Conservation (phyloP, 495 filamentous ascomycete genomes). For the Pyronema omphalodes region DNA sequence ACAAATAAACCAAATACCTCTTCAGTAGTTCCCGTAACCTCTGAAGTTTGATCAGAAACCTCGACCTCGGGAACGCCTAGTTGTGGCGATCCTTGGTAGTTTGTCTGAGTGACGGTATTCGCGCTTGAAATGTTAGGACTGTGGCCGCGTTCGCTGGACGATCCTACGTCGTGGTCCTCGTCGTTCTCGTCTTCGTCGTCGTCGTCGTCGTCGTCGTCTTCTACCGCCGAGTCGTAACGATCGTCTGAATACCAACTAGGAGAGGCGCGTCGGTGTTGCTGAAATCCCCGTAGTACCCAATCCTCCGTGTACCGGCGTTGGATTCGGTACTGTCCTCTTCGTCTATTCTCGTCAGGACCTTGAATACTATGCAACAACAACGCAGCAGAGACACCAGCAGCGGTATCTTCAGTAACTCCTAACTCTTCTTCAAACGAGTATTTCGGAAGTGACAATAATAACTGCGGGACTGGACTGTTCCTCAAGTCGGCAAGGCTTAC, state of each 20-base stretch:
- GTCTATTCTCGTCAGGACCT: conserved; percentile 7
- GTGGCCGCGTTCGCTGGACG: background rate
- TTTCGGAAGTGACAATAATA: conserved; percentile 6
- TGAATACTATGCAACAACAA: conserved; percentile 1
- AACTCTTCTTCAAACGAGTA: conserved; percentile 6
- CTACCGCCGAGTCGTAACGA: conserved; percentile 9
- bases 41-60: conserved; percentile 17
- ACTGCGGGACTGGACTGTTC: conserved; percentile 8
- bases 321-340: conserved; percentile 6
- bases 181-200: no score
- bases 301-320: conserved; percentile 23
- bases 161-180: background rate
- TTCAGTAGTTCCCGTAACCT: conserved; percentile 5
- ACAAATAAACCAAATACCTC: conserved; percentile 8
- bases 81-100: conserved; percentile 8
- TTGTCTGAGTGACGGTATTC: conserved; percentile 22
- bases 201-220: conserved; percentile 7
- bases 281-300: conserved; percentile 24
- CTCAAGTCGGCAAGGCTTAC: conserved; percentile 17
- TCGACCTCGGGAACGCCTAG: conserved; percentile 14
- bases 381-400: conserved; percentile 8
- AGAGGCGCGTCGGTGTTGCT: conserved; percentile 17
- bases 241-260: conserved; percentile 14
- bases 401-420: conserved; percentile 8
- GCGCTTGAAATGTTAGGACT: conserved; percentile 21